Percentiles rank a stretch among this genome's conserved stretches.
Conservation (phyloP, 2,329 filamentous ascomycete genomes). For the Alternaria ethzedia region DNA sequence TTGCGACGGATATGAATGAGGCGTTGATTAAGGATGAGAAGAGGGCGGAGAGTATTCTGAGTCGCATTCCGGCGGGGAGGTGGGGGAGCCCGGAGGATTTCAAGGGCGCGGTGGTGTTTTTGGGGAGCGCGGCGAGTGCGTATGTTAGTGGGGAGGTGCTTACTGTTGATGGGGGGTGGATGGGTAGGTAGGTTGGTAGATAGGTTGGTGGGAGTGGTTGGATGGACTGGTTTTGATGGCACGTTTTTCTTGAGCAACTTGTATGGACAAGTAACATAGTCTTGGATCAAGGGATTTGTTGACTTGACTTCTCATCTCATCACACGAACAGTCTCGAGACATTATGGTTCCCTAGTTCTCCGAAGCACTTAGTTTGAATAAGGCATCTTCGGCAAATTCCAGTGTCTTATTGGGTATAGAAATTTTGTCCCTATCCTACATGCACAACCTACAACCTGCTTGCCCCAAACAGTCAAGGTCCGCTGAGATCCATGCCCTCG, state of each 20-base stretch:
- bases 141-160: constrained; percentile 85
- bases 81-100: constrained; percentile 90
- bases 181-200: constrained; percentile 69
- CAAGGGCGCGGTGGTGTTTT: constrained; percentile 78
- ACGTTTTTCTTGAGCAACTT: neutral
- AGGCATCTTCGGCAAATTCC: neutral
- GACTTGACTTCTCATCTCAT: neutral
- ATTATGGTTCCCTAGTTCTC: neutral
- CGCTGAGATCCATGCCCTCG: constrained; percentile 44
- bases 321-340: neutral
- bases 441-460: constrained; percentile 10
- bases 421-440: constrained; percentile 8
- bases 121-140: constrained; percentile 76
- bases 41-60: constrained; percentile 75
- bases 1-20: constrained; percentile 92
- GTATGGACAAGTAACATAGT: neutral
- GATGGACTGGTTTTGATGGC: neutral
- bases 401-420: constrained; percentile 16
- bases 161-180: constrained; percentile 90
- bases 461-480: constrained; percentile 25
- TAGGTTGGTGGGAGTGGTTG: neutral
- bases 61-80: constrained; percentile 80
- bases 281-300: neutral
- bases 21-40: constrained; percentile 76
- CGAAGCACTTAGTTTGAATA: neutral